Base-by-base conservation (phyloP, 352 stramenopile genomes). In the Globisporangium emineosum region DNA sequence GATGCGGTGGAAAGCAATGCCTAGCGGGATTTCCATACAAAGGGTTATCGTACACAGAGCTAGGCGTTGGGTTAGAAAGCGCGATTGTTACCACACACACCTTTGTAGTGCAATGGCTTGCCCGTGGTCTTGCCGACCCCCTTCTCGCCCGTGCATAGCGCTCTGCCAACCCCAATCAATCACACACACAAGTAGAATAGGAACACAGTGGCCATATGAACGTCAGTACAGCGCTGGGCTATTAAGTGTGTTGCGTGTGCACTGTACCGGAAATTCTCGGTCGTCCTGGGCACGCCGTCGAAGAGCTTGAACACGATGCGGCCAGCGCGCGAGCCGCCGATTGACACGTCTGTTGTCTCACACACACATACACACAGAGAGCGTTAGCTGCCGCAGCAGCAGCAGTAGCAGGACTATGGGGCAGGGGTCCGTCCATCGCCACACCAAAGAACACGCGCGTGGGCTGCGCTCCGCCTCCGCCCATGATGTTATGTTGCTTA, bases 301-400 rank as follows among this genome's bases (percentile, higher is more conserved):
- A 79, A 91, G 50, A 93, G 71, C 32, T 70, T 71, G 66, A 92
- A 87, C 15, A 86, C 74, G 64, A 93, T 79, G 60, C 84, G 81
- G 9, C 82, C 84, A 0, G 64, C 76, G 55, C 69, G 65, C 21
- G 85, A 86, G 42, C 90, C 93, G 30, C 90, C 93, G 57, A 98
- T 98, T 19, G 78, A 93, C 45, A 99, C 90, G 65, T 98, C 94
- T 87, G 43, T 27, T 21, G 37, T 21, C 17, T 23, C 35, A 21
- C 10, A 40, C 13, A 19, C 27, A 23, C 8, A 52, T 37, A 42
- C 10, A n/a, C 7, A 52, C 15, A 54, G 5, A 60, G 3, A 25
- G 21, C 56, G 13, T 40, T 42, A 53, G 27, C 40, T 9, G 10
- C 10, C 33, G 10, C 33, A 40, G 2, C 33, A 40, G 33, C 33